Conservation (phyloP, 1,284 basidiomycete genomes). For the Apiotrichum porosum region DNA sequence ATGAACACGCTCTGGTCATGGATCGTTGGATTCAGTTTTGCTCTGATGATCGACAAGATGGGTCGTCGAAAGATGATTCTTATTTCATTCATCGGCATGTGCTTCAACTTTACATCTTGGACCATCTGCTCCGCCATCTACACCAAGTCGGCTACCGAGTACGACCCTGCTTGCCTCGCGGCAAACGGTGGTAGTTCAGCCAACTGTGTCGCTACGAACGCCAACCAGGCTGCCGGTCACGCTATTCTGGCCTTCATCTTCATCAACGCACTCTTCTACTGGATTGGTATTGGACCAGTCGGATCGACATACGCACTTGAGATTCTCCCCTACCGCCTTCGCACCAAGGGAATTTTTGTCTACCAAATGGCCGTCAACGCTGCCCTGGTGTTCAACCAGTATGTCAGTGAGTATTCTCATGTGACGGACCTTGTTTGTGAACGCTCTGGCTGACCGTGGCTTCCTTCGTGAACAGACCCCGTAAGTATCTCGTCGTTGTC, state of each 20-base stretch:
- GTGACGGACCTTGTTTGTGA: too few relatives aligned
- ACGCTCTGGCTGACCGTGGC: too few relatives aligned
- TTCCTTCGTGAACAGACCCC: too few relatives aligned
- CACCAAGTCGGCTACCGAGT: constrained; percentile 20
- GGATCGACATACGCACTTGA: constrained; percentile 16
- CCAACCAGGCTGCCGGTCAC: constrained; percentile 19
- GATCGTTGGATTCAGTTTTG: constrained; percentile 3
- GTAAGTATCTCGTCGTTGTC: too few relatives aligned
- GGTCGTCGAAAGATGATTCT: constrained; percentile 12
- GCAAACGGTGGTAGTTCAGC: constrained; percentile 51
- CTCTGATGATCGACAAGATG: constrained; percentile 1
- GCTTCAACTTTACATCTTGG: constrained; percentile 7
- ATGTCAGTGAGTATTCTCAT: too few relatives aligned
- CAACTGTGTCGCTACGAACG: constrained; percentile 35
- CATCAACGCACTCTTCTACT: constrained; percentile 48
- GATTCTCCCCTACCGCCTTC: constrained; percentile 11
- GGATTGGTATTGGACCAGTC: constrained; percentile 46
- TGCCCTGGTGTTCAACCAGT: constrained; percentile 10
- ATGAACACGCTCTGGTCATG: constrained; percentile 13
- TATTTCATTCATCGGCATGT: constrained; percentile 7
- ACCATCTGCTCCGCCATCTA: constrained; percentile 6
- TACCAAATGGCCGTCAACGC: constrained; percentile 14
- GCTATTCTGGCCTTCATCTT: constrained; percentile 39
- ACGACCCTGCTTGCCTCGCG: constrained; percentile 3
- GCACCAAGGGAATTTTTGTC: constrained; percentile 54